Percentiles rank a stretch among this genome's conserved stretches.
Conservation (phyloP, 169 alveolate genomes). For the Plasmodium vivax region DNA sequence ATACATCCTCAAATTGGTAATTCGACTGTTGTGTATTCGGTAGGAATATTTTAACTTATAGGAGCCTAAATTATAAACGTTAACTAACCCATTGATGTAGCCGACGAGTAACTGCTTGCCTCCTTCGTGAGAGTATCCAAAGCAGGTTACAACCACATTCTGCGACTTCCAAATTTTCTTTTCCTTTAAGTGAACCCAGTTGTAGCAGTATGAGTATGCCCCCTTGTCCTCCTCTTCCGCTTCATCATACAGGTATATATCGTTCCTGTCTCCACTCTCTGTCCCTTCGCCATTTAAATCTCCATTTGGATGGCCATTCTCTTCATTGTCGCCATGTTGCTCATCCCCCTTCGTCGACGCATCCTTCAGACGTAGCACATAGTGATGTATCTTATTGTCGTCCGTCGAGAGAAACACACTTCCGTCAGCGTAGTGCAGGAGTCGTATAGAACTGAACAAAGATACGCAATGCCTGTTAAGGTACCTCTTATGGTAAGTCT, state of each 20-base stretch:
- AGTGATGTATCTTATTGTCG: slow-evolving; percentile 58
- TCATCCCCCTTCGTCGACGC: neutral
- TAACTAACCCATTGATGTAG: slow-evolving; percentile 44
- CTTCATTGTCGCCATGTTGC: neutral
- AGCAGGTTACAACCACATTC: slow-evolving; percentile 49
- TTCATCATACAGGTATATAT: slow-evolving; percentile 52
- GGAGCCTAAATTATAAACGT: slow-evolving; percentile 40
- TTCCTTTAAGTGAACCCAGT: slow-evolving; percentile 48
- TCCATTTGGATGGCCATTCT: neutral
- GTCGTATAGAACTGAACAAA: slow-evolving; percentile 44
- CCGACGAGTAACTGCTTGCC: slow-evolving; percentile 55
- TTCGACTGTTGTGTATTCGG: slow-evolving; percentile 68
- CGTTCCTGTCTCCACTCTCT: neutral
- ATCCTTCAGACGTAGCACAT: slow-evolving; percentile 14
- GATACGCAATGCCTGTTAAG: slow-evolving; percentile 45
- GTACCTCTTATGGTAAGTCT: slow-evolving; percentile 42
- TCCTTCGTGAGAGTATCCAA: slow-evolving; percentile 1
- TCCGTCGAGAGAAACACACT: slow-evolving; percentile 61
- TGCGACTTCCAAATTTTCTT: slow-evolving; percentile 43
- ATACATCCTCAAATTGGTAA: slow-evolving; percentile 48
- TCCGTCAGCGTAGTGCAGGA: slow-evolving; percentile 2
- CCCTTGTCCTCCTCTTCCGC: slow-evolving; percentile 21
- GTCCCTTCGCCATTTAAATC: neutral
- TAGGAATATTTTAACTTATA: slow-evolving; percentile 43
- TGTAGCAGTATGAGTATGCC: slow-evolving; percentile 46